Evolutionary conservation across 768 basidiomycete species (phyloP).

Genomic region (Cytidiella melzeri): DNA sequence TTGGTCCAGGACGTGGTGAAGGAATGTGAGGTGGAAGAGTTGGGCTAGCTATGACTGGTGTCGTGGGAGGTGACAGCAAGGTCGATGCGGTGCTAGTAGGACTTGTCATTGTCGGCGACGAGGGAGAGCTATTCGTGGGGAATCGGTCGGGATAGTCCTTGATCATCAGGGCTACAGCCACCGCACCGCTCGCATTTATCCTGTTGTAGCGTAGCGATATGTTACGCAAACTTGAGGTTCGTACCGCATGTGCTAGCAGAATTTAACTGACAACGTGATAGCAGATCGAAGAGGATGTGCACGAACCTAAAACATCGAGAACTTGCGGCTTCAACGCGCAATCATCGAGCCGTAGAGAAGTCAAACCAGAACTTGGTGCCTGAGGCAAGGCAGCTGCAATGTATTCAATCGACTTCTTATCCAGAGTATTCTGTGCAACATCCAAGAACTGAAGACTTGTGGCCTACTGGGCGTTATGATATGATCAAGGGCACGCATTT

Average conservation of each 20-base stretch:
- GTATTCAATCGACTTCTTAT: conserved; percentile 80
- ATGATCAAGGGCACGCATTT: background rate
- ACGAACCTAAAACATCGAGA: conserved; percentile 76
- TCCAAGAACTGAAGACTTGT: conserved; percentile 81
- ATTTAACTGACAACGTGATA: conserved; percentile 1
- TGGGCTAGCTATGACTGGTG: conserved; percentile 27
- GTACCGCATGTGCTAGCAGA: conserved; percentile 66
- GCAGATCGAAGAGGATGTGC: background rate
- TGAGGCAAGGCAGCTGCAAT: conserved; percentile 63
- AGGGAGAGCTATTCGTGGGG: conserved; percentile 20
- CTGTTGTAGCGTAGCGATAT: conserved; percentile 87
- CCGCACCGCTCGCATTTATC: conserved; percentile 79
- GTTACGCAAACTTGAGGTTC: conserved; percentile 78
- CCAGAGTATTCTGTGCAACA: conserved; percentile 78
- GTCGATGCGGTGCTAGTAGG: conserved; percentile 20
- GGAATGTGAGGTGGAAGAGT: conserved; percentile 28
- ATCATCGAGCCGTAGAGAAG: conserved; percentile 84
- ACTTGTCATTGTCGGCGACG: conserved; percentile 19
- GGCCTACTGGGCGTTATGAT: conserved; percentile 39
- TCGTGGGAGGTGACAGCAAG: conserved; percentile 28
- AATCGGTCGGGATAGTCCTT: conserved; percentile 89
- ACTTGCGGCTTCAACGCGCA: conserved; percentile 69
- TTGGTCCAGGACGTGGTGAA: conserved; percentile 32
- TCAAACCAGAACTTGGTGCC: conserved; percentile 49
- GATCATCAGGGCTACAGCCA: conserved; percentile 93